phyloP scores from a whole-genome alignment of 225 moss, liverwort and hornwort genomes.

The Marchantia paleacea region DNA sequence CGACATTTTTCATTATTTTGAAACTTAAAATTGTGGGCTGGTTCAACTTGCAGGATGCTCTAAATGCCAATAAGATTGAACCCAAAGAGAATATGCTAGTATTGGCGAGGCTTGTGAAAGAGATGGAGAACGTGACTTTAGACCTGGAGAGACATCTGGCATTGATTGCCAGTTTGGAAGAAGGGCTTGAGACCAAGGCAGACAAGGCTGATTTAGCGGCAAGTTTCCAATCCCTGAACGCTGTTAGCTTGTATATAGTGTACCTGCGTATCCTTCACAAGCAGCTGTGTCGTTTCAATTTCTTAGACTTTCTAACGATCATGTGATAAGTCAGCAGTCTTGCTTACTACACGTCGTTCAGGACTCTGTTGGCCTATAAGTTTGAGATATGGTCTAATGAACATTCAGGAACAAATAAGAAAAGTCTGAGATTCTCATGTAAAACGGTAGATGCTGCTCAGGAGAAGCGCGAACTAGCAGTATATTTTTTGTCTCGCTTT shows the following conservation, averaged over 20 bases:
- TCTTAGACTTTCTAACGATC: not conserved
- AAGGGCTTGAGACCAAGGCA: slow-evolving; percentile 59
- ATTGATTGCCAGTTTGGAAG: slow-evolving; percentile 69
- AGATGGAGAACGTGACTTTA: slow-evolving; percentile 66
- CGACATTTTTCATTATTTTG: too few relatives aligned
- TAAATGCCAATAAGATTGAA: slow-evolving; percentile 67
- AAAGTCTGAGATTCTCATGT: not conserved
- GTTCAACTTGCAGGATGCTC: slow-evolving; percentile 50
- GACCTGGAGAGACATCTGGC: slow-evolving; percentile 72
- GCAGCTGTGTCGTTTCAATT: not conserved
- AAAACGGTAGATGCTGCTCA: not conserved
- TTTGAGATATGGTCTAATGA: not conserved
- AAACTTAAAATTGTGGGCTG: not conserved
- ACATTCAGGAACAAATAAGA: not conserved
- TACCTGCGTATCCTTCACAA: not conserved
- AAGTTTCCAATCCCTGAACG: slow-evolving; percentile 1
- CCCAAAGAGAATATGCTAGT: slow-evolving; percentile 81
- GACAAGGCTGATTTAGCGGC: slow-evolving; percentile 79
- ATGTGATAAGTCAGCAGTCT: not conserved
- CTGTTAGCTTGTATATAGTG: not conserved
- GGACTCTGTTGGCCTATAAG: not conserved
- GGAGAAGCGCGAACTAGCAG: not conserved
- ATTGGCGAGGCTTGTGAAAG: slow-evolving; percentile 54
- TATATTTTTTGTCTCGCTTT: not conserved
- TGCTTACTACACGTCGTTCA: not conserved